phyloP scores from a whole-genome alignment of 2,329 filamentous ascomycete genomes.

The Ciborinia camelliae region DNA sequence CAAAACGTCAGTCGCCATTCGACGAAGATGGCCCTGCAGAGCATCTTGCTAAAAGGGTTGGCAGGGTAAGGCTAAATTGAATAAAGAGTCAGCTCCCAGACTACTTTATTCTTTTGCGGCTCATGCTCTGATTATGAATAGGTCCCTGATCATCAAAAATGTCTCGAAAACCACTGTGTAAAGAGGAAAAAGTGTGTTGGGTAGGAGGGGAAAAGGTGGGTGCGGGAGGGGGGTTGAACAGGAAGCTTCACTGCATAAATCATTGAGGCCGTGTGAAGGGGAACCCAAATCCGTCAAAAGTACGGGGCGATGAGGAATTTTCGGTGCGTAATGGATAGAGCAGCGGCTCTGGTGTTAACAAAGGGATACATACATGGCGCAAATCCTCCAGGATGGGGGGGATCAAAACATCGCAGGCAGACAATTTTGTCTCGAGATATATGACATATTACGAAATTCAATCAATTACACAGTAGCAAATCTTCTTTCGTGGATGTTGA shows the following conservation, averaged over 20 bases:
- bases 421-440: not conserved
- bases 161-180: not conserved
- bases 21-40: conserved; percentile 37
- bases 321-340: not conserved
- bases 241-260: not conserved
- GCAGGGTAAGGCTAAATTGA: conserved; percentile 53
- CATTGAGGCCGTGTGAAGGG: not conserved
- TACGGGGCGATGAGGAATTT: not conserved
- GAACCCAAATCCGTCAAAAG: not conserved
- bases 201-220: too few species aligned
- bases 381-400: not conserved
- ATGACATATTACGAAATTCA: not conserved
- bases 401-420: not conserved
- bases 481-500: not conserved
- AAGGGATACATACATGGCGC: not conserved
- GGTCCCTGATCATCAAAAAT: not conserved
- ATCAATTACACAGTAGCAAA: too few species aligned
- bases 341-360: not conserved
- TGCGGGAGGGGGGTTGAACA: not conserved
- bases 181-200: not conserved
- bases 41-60: conserved; percentile 62
- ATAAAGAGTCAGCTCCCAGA: not conserved
- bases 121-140: conserved; percentile 7
- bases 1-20: conserved; percentile 59
- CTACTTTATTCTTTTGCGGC: conserved; percentile 11